These are phyloP conservation scores for Phaffia rhodozyma DNA, from an alignment of 1,284 basidiomycete species.

Conservation along the genomic window DNA sequence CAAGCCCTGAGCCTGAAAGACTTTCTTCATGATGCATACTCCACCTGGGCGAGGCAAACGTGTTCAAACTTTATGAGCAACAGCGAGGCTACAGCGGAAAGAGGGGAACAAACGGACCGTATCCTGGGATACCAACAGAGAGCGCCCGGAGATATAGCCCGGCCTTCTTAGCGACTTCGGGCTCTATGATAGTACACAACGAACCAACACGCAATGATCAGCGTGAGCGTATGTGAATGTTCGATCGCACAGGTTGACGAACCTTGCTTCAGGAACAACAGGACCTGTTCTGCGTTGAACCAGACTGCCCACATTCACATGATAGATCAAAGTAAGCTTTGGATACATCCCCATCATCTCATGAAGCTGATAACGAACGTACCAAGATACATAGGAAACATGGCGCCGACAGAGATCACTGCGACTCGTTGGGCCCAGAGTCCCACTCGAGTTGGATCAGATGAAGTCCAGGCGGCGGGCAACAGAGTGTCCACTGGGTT, in stretches of 20 bases:
- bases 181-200: constrained; percentile 34
- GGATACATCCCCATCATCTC: not conserved
- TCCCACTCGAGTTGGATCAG: constrained; percentile 69
- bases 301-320: constrained; percentile 59
- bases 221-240: not conserved
- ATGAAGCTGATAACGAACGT: not conserved
- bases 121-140: constrained; percentile 75
- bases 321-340: not conserved
- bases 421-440: constrained; percentile 80
- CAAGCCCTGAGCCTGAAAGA: constrained; percentile 78
- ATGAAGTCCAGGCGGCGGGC: constrained; percentile 79
- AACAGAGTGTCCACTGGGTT: constrained; percentile 64
- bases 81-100: constrained; percentile 32
- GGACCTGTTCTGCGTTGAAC: constrained; percentile 67
- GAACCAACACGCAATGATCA: not conserved
- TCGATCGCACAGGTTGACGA: not conserved
- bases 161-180: constrained; percentile 68
- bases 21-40: constrained; percentile 37
- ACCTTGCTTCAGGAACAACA: constrained; percentile 66
- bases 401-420: constrained; percentile 49
- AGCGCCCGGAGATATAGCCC: constrained; percentile 64
- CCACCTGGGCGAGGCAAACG: constrained; percentile 18
- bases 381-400: constrained; percentile 31
- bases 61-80: constrained; percentile 26
- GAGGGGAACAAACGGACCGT: constrained; percentile 30